Conservation (phyloP, 495 filamentous ascomycete genomes). For the Aspergillus campestris region DNA sequence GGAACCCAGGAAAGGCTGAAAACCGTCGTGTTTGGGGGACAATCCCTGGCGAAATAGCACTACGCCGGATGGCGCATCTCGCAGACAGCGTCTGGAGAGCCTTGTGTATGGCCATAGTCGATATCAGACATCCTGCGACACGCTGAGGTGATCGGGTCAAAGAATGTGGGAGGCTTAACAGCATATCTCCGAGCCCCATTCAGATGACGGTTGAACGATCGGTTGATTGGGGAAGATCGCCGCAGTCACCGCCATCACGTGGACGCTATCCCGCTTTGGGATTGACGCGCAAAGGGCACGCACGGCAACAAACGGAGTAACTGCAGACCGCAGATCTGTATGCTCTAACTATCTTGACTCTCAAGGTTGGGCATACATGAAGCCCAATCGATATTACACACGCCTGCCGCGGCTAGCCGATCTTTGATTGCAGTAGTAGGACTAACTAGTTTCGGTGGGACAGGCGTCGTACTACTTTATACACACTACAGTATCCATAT, state of each 20-base stretch:
- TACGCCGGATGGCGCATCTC: slow-evolving; percentile 7
- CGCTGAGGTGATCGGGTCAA: background rate
- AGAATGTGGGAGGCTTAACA: background rate
- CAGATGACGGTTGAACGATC: no score
- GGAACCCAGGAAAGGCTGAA: slow-evolving; percentile 4
- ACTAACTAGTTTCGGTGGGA: no score
- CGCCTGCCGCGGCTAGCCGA: background rate
- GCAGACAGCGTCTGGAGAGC: slow-evolving; percentile 8
- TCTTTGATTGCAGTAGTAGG: background rate
- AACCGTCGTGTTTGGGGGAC: slow-evolving; percentile 1
- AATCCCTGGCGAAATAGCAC: background rate
- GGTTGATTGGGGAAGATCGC: background rate
- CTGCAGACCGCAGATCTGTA: no score
- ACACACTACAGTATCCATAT: no score
- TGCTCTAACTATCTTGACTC: no score
- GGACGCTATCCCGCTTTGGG: background rate
- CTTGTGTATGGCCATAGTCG: slow-evolving; percentile 12
- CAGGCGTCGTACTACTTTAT: no score
- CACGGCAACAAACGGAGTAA: no score
- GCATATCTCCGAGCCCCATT: no score
- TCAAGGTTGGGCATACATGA: no score
- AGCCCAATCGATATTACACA: background rate
- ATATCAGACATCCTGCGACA: slow-evolving; percentile 14
- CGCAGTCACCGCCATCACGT: background rate
- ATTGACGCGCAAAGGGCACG: no score